Conservation (phyloP, 768 basidiomycete species). For the Leccinum sublutescens region DNA sequence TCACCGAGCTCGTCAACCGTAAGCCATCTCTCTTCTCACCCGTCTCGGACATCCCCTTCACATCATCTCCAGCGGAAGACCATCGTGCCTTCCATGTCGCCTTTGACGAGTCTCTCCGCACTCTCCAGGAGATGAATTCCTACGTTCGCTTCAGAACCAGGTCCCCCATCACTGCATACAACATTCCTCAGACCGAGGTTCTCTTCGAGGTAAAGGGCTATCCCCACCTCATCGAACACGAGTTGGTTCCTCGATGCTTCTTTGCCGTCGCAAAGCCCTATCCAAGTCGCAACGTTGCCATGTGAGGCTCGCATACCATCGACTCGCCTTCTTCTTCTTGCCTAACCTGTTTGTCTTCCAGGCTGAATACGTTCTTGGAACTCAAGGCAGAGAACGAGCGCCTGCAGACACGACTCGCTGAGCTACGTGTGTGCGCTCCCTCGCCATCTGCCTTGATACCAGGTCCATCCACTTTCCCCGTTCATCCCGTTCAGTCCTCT, state of each 20-base stretch:
- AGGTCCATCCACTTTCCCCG: constrained; percentile 24
- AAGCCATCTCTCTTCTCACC: constrained; percentile 19
- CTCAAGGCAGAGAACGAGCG: constrained; percentile 87
- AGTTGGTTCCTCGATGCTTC: constrained; percentile 53
- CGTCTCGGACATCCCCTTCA: background rate
- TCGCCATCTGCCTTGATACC: constrained; percentile 17
- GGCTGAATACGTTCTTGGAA: constrained; percentile 74
- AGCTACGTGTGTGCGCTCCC: constrained; percentile 35
- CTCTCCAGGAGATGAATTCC: constrained; percentile 49
- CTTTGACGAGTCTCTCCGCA: constrained; percentile 56
- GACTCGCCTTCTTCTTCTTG: background rate
- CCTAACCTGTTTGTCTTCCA: constrained; percentile 27
- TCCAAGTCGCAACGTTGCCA: constrained; percentile 68
- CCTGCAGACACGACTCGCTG: constrained; percentile 58
- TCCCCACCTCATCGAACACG: constrained; percentile 47
- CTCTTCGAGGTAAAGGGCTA: constrained; percentile 73
- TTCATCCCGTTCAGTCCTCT: constrained; percentile 27
- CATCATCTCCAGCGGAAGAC: constrained; percentile 51
- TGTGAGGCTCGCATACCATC: constrained; percentile 41
- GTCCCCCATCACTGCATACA: constrained; percentile 27
- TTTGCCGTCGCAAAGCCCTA: constrained; percentile 77
- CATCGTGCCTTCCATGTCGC: constrained; percentile 41
- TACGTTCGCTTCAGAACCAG: constrained; percentile 62
- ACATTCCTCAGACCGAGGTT: constrained; percentile 42
- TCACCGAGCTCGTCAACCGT: constrained; percentile 67